These are phyloP conservation scores for Colletotrichum abscissum DNA, from an alignment of 2,329 filamentous ascomycete genomes.

Conservation along the genomic window DNA sequence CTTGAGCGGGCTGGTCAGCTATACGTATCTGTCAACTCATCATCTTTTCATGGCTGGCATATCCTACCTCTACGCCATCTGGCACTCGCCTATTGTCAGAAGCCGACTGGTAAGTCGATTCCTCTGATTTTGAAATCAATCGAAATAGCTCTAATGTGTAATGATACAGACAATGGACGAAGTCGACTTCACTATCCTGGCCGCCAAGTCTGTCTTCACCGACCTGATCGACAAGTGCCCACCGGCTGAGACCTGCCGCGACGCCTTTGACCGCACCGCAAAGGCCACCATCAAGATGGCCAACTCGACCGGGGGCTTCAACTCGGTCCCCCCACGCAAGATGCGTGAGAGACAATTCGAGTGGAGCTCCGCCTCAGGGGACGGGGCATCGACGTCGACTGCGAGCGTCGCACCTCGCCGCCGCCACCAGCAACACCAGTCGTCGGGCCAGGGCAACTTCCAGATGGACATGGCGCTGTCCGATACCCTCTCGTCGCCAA, in stretches of 20 bases:
- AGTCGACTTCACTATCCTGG: constrained; percentile 95
- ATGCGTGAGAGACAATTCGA: constrained; percentile 38
- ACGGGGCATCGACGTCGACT: constrained; percentile 39
- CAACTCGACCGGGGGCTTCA: constrained; percentile 86
- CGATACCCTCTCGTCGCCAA: constrained; percentile 54
- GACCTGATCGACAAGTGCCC: constrained; percentile 96
- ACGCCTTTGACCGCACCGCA: constrained; percentile 94
- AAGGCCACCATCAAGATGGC: constrained; percentile 97
- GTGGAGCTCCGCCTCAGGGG: constrained; percentile 43
- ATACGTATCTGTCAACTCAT: constrained; percentile 94
- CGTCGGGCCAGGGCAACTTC: constrained; percentile 37
- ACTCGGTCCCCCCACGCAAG: constrained; percentile 45
- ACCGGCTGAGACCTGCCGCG: constrained; percentile 91
- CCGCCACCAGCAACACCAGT: constrained; percentile 38
- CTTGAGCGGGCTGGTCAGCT: constrained; percentile 89
- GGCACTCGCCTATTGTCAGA: constrained; percentile 92
- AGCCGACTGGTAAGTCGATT: constrained; percentile 79
- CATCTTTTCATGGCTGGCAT: constrained; percentile 98
- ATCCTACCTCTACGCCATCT: constrained; percentile 96
- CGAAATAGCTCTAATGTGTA: constrained; percentile 41
- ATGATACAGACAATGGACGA: constrained; percentile 80
- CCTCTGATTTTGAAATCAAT: background rate
- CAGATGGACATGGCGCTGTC: constrained; percentile 51
- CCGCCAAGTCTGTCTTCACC: constrained; percentile 90
- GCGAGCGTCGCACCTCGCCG: constrained; percentile 38